Base-by-base conservation (phyloP, 2,329 filamentous ascomycete genomes). In the Claviceps purpurea region DNA sequence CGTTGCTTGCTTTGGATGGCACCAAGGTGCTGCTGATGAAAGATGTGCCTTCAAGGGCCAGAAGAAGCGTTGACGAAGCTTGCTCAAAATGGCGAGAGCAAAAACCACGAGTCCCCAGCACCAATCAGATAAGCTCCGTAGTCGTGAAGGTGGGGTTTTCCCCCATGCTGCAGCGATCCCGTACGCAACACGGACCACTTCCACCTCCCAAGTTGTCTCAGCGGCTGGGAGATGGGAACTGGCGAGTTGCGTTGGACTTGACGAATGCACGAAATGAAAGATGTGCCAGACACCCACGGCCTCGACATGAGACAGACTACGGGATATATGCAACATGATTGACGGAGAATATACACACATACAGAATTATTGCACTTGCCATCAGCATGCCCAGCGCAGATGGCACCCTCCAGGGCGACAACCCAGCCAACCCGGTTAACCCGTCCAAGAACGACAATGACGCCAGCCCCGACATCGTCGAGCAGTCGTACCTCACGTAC, bases 401-500 rank as follows among this genome's bases (percentile, higher is more conserved):
- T 26, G 26, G n/a, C 44, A 37, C 8, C 14, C 3, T 34, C 26
- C 26, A 11, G 44, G 44, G 26, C 20, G 13, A 44, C 22, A 26
- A 44, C 42, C 20, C 16, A 22, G 55, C 58, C 37, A 56, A 54
- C 48, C 50, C 44, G 11, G 53, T 45, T 40, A n/a, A 40, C 18
- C 61, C 22, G 10, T n/a, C 16, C 40, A 20, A 4, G 16, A 18
- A 41, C 16, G 40, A n/a, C 16, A 20, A 61, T 60, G 41, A 65
- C 47, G 56, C 60, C 13, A 56, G 58, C 47, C 54, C 60, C 30
- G 57, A 61, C 57, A 78, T 84, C 61, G 68, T 79, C 47, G 77
- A 82, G 53, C 70, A 74, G 54, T 79, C 81, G 3, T 73, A 77
- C 53, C 69, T 86, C 52, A 74, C 75, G 40, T 83, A 83, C 58